These are phyloP conservation scores for Lentinula aciculospora DNA, from an alignment of 768 basidiomycete species.

Conservation along the genomic window DNA sequence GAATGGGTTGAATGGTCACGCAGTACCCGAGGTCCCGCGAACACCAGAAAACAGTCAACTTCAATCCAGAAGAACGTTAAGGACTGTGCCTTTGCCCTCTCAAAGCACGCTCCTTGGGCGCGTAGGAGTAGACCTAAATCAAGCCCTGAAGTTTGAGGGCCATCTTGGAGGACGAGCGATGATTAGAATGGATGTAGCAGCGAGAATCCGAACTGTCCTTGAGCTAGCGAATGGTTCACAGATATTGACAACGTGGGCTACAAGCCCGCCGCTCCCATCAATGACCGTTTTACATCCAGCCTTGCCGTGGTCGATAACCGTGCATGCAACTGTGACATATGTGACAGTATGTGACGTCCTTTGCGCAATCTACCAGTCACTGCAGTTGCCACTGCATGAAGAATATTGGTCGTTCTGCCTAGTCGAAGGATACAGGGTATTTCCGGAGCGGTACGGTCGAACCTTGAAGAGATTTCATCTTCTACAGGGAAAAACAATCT, in stretches of 20 bases:
- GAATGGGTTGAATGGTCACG: background rate
- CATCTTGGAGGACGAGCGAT: background rate
- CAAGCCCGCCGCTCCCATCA: background rate
- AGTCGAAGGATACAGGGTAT: background rate
- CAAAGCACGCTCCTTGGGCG: background rate
- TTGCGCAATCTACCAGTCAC: background rate
- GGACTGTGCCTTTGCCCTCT: background rate
- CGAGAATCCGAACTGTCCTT: background rate
- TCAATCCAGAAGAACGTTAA: background rate
- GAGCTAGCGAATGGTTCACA: background rate
- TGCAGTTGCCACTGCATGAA: background rate
- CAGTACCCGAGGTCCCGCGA: background rate
- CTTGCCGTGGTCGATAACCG: background rate
- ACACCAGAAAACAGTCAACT: background rate
- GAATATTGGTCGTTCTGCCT: background rate
- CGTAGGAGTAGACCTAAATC: background rate
- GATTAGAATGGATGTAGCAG: background rate
- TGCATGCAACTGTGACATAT: background rate
- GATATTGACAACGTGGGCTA: background rate
- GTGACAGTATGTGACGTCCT: constrained; percentile 1
- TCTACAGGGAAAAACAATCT: background rate
- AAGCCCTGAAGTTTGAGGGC: background rate
- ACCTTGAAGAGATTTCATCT: background rate
- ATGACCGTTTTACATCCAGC: background rate
- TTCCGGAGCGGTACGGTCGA: background rate